phyloP scores from a whole-genome alignment of 2,329 filamentous ascomycete genomes.

The Aspergillus ochraceoroseus region DNA sequence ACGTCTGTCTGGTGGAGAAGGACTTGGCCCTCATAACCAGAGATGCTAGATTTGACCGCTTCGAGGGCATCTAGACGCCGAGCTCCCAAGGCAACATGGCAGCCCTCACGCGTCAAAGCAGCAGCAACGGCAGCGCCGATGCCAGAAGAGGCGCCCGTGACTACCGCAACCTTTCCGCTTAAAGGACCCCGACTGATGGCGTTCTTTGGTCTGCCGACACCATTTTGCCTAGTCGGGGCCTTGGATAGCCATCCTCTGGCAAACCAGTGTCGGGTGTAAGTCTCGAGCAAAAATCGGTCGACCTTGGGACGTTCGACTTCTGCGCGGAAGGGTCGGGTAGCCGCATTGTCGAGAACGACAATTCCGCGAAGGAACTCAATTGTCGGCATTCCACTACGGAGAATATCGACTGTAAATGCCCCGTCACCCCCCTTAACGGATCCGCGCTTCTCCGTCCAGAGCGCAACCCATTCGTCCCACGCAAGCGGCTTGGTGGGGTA shows the following conservation, averaged over 20 bases:
- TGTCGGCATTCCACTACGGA: conserved; percentile 74
- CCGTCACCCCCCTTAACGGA: conserved; percentile 61
- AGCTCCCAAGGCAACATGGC: conserved; percentile 66
- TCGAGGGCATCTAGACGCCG: conserved; percentile 66
- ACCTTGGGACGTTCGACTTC: conserved; percentile 63
- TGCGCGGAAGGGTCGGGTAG: conserved; percentile 57
- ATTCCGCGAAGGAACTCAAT: conserved; percentile 66
- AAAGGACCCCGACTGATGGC: conserved; percentile 54
- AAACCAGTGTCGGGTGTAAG: conserved; percentile 74
- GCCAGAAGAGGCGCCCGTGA: conserved; percentile 75
- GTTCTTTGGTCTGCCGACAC: conserved; percentile 34
- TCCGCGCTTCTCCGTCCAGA: conserved; percentile 68
- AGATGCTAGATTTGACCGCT: conserved; percentile 58
- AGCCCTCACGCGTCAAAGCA: conserved; percentile 65
- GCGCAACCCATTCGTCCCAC: conserved; percentile 68
- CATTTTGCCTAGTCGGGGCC: conserved; percentile 46
- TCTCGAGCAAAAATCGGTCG: conserved; percentile 65
- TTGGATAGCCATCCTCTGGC: conserved; percentile 69
- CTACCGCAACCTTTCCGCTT: conserved; percentile 64
- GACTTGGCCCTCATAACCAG: conserved; percentile 57
- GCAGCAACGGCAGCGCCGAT: conserved; percentile 70
- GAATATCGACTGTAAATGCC: conserved; percentile 71
- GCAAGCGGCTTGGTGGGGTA: conserved; percentile 62
- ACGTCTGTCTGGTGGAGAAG: conserved; percentile 68
- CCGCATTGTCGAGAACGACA: conserved; percentile 66